These are phyloP conservation scores for Aspergillus pseudonomiae DNA, from an alignment of 2,329 filamentous ascomycete genomes.

Conservation along the genomic window DNA sequence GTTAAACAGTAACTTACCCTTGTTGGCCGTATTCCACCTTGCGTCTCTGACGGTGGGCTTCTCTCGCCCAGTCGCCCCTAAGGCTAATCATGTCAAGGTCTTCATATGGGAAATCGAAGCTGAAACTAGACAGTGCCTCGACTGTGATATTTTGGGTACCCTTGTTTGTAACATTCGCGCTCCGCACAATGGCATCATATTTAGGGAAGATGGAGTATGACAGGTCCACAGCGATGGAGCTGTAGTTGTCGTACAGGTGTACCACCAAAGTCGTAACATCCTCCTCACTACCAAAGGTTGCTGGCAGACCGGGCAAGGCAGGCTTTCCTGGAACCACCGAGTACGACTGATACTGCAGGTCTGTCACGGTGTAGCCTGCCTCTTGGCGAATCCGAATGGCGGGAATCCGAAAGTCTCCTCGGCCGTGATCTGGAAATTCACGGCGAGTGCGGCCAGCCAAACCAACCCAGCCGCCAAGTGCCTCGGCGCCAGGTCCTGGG, in stretches of 20 bases:
- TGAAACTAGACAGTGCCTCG: slow-evolving; percentile 63
- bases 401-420: slow-evolving; percentile 65
- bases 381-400: slow-evolving; percentile 64
- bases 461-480: slow-evolving; percentile 57
- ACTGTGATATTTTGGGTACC: slow-evolving; percentile 57
- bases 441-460: slow-evolving; percentile 56
- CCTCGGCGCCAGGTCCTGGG: slow-evolving; percentile 36
- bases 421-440: slow-evolving; percentile 66
- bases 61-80: slow-evolving; percentile 65
- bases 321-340: slow-evolving; percentile 61
- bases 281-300: slow-evolving; percentile 59
- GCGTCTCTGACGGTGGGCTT: slow-evolving; percentile 58
- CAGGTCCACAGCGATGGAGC: slow-evolving; percentile 60
- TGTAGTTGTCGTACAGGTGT: slow-evolving; percentile 61
- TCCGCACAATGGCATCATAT: slow-evolving; percentile 64
- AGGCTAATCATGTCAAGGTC: slow-evolving; percentile 66
- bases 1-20: slow-evolving; percentile 44
- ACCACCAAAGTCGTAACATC: slow-evolving; percentile 64
- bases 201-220: slow-evolving; percentile 66
- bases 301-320: slow-evolving; percentile 57
- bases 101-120: slow-evolving; percentile 62
- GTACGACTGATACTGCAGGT: slow-evolving; percentile 62
- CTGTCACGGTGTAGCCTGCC: slow-evolving; percentile 61
- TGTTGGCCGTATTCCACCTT: slow-evolving; percentile 61
- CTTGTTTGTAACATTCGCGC: slow-evolving; percentile 64